Evolutionary conservation across 345 rosid genomes (phyloP).

Genomic region (Eutrema yunnanense): DNA sequence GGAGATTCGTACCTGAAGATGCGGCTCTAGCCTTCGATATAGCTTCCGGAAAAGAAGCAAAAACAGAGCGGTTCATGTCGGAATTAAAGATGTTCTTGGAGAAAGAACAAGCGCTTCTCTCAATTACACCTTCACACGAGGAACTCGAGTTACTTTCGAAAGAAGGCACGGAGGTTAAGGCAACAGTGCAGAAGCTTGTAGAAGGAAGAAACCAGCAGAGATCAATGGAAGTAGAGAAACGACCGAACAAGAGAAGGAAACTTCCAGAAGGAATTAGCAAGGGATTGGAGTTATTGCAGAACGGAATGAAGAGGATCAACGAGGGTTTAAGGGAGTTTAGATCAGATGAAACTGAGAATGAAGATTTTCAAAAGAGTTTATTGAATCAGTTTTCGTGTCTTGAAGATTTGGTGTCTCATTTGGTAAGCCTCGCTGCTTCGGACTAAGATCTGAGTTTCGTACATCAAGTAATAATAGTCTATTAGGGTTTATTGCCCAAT

Average conservation of each 20-base stretch:
- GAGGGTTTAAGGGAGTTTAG: slow-evolving; percentile 63
- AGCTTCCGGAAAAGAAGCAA: slow-evolving; percentile 49
- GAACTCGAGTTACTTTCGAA: slow-evolving; percentile 43
- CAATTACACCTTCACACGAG: slow-evolving; percentile 31
- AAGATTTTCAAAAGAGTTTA: slow-evolving; percentile 54
- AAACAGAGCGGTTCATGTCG: slow-evolving; percentile 64
- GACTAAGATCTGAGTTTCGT: neutral
- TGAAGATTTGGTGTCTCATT: slow-evolving; percentile 52
- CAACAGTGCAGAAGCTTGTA: slow-evolving; percentile 28
- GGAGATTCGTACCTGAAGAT: slow-evolving; percentile 80
- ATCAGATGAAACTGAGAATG: slow-evolving; percentile 32
- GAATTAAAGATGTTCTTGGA: slow-evolving; percentile 77
- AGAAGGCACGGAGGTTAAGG: slow-evolving; percentile 55
- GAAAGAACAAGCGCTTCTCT: slow-evolving; percentile 58
- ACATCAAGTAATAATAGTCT: too few relatives aligned
- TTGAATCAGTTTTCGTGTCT: slow-evolving; percentile 55
- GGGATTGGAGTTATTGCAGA: slow-evolving; percentile 73
- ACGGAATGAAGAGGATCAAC: slow-evolving; percentile 58
- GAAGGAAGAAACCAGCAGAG: slow-evolving; percentile 26
- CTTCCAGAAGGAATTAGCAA: slow-evolving; percentile 65
- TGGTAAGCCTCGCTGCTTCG: slow-evolving; percentile 42
- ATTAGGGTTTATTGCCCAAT: too few relatives aligned
- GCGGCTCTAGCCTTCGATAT: slow-evolving; percentile 81
- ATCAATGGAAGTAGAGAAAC: slow-evolving; percentile 19
- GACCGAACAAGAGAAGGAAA: slow-evolving; percentile 66